phyloP scores from a whole-genome alignment of 768 basidiomycete genomes.

The Agaricus sinodeliciosus region DNA sequence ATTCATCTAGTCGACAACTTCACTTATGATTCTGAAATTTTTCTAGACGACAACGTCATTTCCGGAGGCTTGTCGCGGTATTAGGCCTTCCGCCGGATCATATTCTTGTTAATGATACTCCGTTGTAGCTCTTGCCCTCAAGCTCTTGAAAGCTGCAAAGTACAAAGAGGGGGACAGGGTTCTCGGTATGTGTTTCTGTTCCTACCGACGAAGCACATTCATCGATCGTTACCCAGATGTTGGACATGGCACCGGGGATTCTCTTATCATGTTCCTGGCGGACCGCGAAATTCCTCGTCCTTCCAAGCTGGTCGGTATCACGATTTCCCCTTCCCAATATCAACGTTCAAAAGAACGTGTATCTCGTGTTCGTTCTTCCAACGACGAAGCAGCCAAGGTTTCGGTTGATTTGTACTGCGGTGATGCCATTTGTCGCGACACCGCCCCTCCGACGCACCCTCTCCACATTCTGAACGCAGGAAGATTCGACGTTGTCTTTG shows the following conservation, averaged over 20 bases:
- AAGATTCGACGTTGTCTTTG: conserved; percentile 45
- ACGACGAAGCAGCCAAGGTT: conserved; percentile 13
- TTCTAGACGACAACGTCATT: conserved; percentile 40
- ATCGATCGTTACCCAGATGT: conserved; percentile 38
- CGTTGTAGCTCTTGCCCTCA: conserved; percentile 39
- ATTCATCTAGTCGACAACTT: background rate
- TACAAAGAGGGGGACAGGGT: conserved; percentile 37
- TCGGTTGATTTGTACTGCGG: conserved; percentile 35
- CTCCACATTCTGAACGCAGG: conserved; percentile 27
- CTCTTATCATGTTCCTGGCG: conserved; percentile 46
- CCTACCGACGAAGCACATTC: background rate
- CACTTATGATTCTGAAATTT: too few relatives aligned
- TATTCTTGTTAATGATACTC: background rate
- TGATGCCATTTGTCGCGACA: conserved; percentile 41
- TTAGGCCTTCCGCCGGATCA: background rate
- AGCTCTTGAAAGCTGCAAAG: conserved; percentile 36
- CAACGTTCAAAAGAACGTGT: conserved; percentile 38
- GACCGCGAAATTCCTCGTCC: conserved; percentile 40
- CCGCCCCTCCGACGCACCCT: conserved; percentile 30
- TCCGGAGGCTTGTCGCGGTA: conserved; percentile 58
- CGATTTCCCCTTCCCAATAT: conserved; percentile 44
- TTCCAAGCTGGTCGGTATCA: conserved; percentile 47
- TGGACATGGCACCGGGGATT: conserved; percentile 65
- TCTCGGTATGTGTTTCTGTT: conserved; percentile 34
- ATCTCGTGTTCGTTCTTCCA: conserved; percentile 17